Evolutionary conservation across 768 basidiomycete species (phyloP).

Genomic region (Rhizopogon roseolus): DNA sequence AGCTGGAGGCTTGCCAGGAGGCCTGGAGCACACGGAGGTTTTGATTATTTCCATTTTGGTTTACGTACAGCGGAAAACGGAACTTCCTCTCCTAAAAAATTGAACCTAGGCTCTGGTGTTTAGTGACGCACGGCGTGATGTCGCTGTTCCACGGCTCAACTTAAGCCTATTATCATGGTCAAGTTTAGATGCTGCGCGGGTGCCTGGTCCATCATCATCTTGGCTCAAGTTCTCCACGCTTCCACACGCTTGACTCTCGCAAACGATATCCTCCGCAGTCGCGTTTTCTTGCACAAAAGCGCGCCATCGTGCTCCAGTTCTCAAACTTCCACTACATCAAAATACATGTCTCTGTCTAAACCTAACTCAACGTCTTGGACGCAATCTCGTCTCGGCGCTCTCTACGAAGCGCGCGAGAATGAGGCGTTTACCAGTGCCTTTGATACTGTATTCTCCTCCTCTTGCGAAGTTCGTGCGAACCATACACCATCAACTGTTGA

Average conservation of each 20-base stretch:
- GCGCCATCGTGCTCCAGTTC: not conserved
- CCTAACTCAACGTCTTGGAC: conserved; percentile 20
- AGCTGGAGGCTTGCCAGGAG: too few relatives aligned
- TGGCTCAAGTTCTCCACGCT: not conserved
- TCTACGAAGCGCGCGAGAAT: conserved; percentile 19
- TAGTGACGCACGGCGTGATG: not conserved
- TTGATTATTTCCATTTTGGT: too few relatives aligned
- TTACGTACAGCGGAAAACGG: too few relatives aligned
- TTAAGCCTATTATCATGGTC: not conserved
- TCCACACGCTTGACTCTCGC: not conserved
- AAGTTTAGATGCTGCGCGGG: not conserved
- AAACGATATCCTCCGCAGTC: not conserved
- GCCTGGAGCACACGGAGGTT: too few relatives aligned
- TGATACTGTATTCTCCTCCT: conserved; percentile 26
- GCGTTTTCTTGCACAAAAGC: not conserved
- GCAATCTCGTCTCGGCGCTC: conserved; percentile 20
- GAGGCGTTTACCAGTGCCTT: conserved; percentile 14
- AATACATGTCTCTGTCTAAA: not conserved
- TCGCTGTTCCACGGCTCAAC: not conserved
- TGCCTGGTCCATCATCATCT: not conserved
- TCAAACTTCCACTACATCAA: not conserved
- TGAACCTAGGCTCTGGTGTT: too few relatives aligned
- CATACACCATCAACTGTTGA: conserved; percentile 19
- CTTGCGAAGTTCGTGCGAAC: conserved; percentile 30
- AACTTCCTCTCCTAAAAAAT: too few relatives aligned